A percentile compares a stretch with the other conserved stretches of the same genome.
phyloP scores from a whole-genome alignment of 805 yeast genomes.

The Metschnikowia cubensis region DNA sequence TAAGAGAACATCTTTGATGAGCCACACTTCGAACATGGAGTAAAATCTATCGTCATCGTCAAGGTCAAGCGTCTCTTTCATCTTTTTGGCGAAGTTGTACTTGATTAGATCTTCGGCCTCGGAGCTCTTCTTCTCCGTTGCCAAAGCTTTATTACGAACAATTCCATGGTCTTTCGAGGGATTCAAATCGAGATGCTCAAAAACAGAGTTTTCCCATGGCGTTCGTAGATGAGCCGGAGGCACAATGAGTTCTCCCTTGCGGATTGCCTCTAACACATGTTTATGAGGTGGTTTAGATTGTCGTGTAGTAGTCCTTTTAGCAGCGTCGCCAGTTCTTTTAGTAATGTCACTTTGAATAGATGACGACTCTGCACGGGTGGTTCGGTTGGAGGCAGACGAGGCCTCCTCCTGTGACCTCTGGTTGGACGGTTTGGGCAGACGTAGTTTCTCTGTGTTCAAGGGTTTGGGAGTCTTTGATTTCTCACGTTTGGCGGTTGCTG shows the following conservation, averaged over 20 bases:
- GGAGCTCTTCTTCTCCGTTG: conserved; percentile 7
- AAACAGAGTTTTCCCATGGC: conserved; percentile 28
- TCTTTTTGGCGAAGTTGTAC: conserved; percentile 31
- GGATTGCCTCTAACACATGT: background rate
- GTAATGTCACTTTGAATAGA: background rate
- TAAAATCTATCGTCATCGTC: conserved; percentile 51
- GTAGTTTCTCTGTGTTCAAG: background rate
- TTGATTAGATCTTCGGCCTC: conserved; percentile 15
- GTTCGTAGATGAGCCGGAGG: conserved; percentile 15
- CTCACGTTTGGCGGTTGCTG: background rate
- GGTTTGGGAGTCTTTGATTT: background rate
- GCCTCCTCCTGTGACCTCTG: background rate
- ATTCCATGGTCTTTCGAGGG: conserved; percentile 11
- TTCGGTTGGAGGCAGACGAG: background rate
- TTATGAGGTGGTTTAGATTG: background rate
- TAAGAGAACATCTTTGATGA: conserved; percentile 72
- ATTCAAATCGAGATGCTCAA: conserved; percentile 16
- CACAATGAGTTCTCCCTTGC: background rate
- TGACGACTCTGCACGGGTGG: background rate
- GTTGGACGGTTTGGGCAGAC: background rate
- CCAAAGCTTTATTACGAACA: conserved; percentile 10
- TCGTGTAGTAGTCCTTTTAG: background rate
- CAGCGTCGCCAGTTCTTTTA: background rate
- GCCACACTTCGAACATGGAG: conserved; percentile 73
- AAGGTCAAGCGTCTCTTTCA: conserved; percentile 40